These are phyloP conservation scores for Auricularia sp. DNA, from an alignment of 768 basidiomycete species.

Conservation along the genomic window DNA sequence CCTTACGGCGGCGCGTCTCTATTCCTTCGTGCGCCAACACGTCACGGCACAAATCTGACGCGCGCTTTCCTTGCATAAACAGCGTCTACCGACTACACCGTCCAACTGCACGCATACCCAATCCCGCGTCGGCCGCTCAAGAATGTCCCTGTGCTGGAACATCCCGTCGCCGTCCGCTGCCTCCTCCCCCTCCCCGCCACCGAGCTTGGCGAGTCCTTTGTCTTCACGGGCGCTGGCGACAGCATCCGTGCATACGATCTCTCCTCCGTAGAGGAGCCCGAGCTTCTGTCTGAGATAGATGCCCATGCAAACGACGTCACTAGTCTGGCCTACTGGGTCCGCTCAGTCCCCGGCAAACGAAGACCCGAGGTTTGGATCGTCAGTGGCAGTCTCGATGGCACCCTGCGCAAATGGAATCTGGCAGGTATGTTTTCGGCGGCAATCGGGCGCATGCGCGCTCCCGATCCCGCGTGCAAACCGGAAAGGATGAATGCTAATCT, in stretches of 20 bases:
- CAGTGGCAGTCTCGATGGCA: conserved; percentile 77
- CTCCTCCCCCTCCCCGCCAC: conserved; percentile 61
- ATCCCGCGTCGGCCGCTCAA: conserved; percentile 17
- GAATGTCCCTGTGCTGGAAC: conserved; percentile 43
- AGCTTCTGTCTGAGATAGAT: conserved; percentile 63
- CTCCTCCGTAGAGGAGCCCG: conserved; percentile 49
- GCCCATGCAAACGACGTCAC: conserved; percentile 89
- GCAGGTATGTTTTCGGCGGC: conserved; percentile 34
- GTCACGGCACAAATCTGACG: background rate
- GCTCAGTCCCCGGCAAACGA: conserved; percentile 34
- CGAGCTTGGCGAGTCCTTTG: conserved; percentile 57
- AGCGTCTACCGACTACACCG: conserved; percentile 89
- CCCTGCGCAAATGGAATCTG: conserved; percentile 77
- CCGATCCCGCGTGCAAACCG: background rate
- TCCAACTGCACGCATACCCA: conserved; percentile 48
- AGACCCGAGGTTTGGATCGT: conserved; percentile 69
- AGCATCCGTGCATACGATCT: conserved; percentile 73
- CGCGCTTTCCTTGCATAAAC: background rate
- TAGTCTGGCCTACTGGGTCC: conserved; percentile 62
- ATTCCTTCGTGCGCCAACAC: background rate
- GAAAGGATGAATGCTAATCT: background rate
- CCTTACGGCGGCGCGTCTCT: background rate
- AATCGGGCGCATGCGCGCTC: background rate
- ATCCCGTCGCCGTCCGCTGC: conserved; percentile 58
- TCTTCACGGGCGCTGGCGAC: conserved; percentile 80